These are phyloP conservation scores for Lepidium sativum DNA, from an alignment of 345 rosid species.

Conservation along the genomic window DNA sequence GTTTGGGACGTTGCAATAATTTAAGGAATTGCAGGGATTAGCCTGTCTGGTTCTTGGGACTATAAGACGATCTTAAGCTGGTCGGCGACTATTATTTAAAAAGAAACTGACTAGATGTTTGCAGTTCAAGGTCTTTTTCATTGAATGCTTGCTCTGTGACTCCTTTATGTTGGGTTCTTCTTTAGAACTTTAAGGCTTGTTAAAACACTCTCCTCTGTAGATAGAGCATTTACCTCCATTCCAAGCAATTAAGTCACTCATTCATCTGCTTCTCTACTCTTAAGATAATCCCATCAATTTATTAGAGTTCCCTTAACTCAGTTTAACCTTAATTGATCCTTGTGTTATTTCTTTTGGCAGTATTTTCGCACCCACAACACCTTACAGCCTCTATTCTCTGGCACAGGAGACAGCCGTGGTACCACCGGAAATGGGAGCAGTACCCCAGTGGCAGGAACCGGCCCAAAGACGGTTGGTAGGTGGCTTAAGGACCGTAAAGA, in stretches of 20 bases:
- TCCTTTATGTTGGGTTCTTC: neutral
- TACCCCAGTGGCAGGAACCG: constrained; percentile 44
- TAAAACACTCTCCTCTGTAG: no score
- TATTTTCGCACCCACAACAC: constrained; percentile 75
- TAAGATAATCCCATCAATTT: neutral
- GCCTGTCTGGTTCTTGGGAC: constrained; percentile 23
- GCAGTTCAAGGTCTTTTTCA: neutral
- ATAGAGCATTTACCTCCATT: neutral
- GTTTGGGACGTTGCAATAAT: neutral
- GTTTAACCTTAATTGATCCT: neutral
- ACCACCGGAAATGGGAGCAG: constrained; percentile 39
- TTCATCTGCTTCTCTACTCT: neutral
- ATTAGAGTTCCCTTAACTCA: neutral
- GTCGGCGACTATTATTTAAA: neutral
- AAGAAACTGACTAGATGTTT: neutral
- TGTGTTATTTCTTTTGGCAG: constrained; percentile 28
- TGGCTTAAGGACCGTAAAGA: constrained; percentile 97
- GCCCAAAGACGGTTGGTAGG: constrained; percentile 79
- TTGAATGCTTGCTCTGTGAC: constrained; percentile 11
- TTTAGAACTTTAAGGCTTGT: no score
- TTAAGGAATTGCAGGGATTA: neutral
- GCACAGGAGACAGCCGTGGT: constrained; percentile 45
- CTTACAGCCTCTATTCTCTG: constrained; percentile 68
- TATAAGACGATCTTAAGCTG: neutral
- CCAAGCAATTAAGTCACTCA: neutral